Conservation (phyloP, 1,139 yeast species). For the Geotrichum candidum region DNA sequence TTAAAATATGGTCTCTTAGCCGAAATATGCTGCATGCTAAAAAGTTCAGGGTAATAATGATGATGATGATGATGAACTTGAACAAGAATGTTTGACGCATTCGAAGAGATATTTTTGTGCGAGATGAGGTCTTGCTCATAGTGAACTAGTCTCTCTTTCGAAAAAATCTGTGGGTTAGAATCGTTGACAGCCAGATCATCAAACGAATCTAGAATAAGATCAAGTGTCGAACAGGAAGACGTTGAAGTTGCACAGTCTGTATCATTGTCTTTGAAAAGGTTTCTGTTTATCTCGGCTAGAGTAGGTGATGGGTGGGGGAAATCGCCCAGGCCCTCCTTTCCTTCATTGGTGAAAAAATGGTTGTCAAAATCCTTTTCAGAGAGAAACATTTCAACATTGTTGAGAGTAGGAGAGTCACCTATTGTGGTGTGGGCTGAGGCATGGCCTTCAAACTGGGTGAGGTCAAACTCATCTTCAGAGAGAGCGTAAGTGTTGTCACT, state of each 20-base stretch:
- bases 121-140: background rate
- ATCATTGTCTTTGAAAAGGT: background rate
- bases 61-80: conserved; percentile 1
- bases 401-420: background rate
- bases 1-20: background rate
- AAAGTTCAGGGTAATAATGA: background rate
- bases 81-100: no score
- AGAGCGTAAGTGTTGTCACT: background rate
- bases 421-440: background rate
- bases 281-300: background rate
- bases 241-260: conserved; percentile 11
- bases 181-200: conserved; percentile 12
- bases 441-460: background rate
- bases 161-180: background rate
- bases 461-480: background rate
- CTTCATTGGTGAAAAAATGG: background rate
- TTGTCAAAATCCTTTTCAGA: background rate
- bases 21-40: background rate
- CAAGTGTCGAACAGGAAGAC: conserved; percentile 30
- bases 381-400: background rate
- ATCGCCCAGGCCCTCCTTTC: background rate
- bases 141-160: background rate
- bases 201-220: conserved; percentile 27
- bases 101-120: background rate
- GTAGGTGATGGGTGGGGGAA: background rate